Evolutionary conservation across 2,329 filamentous ascomycete species (phyloP).

Genomic region (Sporothrix globosa): DNA sequence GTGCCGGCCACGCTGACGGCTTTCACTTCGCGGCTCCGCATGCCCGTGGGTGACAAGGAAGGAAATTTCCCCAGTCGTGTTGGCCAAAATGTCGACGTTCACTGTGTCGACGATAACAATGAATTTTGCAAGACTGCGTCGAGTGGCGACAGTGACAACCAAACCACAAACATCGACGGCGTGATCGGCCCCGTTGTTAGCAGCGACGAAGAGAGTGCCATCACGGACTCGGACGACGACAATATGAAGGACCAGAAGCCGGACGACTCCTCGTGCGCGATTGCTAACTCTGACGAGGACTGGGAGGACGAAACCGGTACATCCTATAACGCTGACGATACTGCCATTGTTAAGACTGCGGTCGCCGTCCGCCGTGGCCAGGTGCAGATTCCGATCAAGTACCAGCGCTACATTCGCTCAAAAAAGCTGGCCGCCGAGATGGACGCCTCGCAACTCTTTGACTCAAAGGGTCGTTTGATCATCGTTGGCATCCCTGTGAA

Average conservation of each 20-base stretch:
- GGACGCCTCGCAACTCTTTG: not conserved
- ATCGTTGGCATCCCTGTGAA: not conserved
- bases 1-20: constrained; percentile 25
- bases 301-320: constrained; percentile 24
- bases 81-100: constrained; percentile 19
- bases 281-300: constrained; percentile 8
- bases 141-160: not conserved
- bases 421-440: not conserved
- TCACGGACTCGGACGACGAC: constrained; percentile 4
- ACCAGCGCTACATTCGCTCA: not conserved
- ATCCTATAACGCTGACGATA: not conserved
- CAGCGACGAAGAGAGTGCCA: not conserved
- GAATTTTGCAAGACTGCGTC: not conserved
- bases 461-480: not conserved
- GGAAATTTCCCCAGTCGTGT: not conserved
- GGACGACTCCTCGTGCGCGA: not conserved
- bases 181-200: not conserved
- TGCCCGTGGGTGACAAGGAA: not conserved
- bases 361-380: not conserved
- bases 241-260: not conserved
- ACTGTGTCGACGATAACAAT: not conserved
- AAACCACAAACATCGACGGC: not conserved
- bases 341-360: not conserved
- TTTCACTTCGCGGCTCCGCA: not conserved
- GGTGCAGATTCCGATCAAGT: not conserved